Percentiles rank a stretch among this genome's conserved stretches.
Conservation (phyloP, 1,139 yeast species). For the Saccharomyces pastorianus region DNA sequence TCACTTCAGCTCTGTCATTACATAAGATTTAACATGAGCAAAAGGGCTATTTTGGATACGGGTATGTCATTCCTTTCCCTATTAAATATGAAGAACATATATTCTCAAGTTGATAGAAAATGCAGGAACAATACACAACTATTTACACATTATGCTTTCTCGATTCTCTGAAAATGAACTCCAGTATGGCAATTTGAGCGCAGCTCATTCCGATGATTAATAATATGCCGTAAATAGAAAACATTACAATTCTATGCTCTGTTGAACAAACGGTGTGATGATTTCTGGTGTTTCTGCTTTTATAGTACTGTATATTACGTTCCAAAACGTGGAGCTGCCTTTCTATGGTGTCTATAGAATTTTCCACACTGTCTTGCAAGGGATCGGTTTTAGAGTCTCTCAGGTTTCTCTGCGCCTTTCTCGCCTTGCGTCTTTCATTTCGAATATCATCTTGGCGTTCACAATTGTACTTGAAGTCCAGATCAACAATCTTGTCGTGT, state of each 20-base stretch:
- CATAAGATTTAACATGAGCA: neutral
- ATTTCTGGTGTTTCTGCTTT: slow-evolving; percentile 87
- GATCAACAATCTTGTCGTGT: slow-evolving; percentile 82
- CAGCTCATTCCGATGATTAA: slow-evolving; percentile 82
- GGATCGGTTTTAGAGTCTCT: slow-evolving; percentile 11
- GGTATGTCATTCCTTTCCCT: slow-evolving; percentile 7
- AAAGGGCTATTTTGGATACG: neutral
- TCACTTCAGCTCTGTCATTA: neutral
- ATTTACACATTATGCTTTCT: slow-evolving; percentile 66
- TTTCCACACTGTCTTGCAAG: slow-evolving; percentile 51
- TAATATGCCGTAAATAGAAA: slow-evolving; percentile 71
- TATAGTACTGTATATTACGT: slow-evolving; percentile 69
- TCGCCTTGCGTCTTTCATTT: slow-evolving; percentile 54
- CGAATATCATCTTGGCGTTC: slow-evolving; percentile 51
- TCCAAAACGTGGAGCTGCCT: slow-evolving; percentile 55
- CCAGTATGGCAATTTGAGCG: slow-evolving; percentile 76
- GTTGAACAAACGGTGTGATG: slow-evolving; percentile 87
- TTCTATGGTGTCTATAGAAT: slow-evolving; percentile 56
- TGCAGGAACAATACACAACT: neutral
- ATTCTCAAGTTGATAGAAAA: neutral
- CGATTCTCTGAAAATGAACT: slow-evolving; percentile 76
- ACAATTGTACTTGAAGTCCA: slow-evolving; percentile 50
- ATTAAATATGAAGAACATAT: neutral
- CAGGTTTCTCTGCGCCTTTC: slow-evolving; percentile 14
- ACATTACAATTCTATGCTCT: slow-evolving; percentile 77